Percentiles rank a stretch among this genome's conserved stretches.
phyloP scores from a whole-genome alignment of 257 asterid species.

The Solanum chaucha region DNA sequence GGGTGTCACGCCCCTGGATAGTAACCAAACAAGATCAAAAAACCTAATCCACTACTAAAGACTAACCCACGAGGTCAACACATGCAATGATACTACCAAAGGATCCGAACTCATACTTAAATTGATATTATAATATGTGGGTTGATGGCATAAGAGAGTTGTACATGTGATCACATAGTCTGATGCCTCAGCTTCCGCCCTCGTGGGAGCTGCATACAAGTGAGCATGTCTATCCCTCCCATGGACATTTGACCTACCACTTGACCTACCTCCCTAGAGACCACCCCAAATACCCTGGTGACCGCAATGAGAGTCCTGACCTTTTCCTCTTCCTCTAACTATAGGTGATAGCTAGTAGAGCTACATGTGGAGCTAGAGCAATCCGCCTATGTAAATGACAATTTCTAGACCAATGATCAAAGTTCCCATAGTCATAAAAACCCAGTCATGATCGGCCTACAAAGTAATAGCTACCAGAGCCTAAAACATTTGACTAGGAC shows the following conservation, averaged over 20 bases:
- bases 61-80: neutral
- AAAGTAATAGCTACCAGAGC: neutral
- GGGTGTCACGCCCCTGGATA: neutral
- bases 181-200: neutral
- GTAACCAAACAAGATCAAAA: neutral
- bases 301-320: neutral
- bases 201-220: neutral
- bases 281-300: neutral
- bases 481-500: neutral
- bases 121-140: neutral
- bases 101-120: neutral
- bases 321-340: neutral
- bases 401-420: neutral
- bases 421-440: neutral
- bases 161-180: neutral
- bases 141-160: neutral
- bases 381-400: neutral
- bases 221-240: neutral
- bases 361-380: neutral
- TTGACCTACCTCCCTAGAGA: neutral
- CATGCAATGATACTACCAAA: neutral
- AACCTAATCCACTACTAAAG: neutral
- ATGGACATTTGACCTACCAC: neutral
- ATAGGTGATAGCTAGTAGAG: too few relatives aligned
- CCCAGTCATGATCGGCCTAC: neutral